Evolutionary conservation across 2,329 filamentous ascomycete species (phyloP), one percentile per base, ranked within the genome.

Genomic region (Penicillium sp.): DNA sequence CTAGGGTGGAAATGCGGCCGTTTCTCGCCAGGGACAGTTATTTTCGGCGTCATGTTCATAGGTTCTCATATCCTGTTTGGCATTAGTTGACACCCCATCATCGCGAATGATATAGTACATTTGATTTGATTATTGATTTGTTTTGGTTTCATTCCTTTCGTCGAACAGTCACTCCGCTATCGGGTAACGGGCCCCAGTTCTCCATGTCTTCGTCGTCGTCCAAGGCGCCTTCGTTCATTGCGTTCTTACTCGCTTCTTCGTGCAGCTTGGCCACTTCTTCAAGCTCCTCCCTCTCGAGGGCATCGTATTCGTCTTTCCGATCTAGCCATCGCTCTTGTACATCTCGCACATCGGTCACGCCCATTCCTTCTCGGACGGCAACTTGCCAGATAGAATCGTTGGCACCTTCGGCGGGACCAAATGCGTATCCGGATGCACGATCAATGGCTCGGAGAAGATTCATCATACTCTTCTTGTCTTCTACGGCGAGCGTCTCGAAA

Each of bases 361-460:
- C 81, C 61, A 81, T 76, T 2, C 82, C 81, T 57, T 86, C 82
- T 51, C 91, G 85, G 85, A 97, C 95, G 2, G 94, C 90, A 42
- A 97, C 86, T 66, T 95, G 90, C 94, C 94, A 99, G n/a, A 99
- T 84, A 6, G 88, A 92, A 70, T 99, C 93, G 63, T 97, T 96
- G 42, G 91, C 90, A 2, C 91, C 93, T 69, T 96, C 90, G 0
- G 90, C 88, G 5, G 87, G 83, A 0, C 92, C 92, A 75, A 99
- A 96, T 0, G 91, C 88, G 74, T 97, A 97, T 0, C 94, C 94
- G 9, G 90, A 87, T 0, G 94, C 93, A 39, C 94, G 84, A 70
- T 99, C 94, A 66, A 99, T 92, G 0, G 93, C 87, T 42, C 88
- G 85, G 47, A 99, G 77, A 4, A 99, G 79, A 62, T 89, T 86